Base-by-base conservation (phyloP, 805 yeast species). In the Sungouiella thailandica region DNA sequence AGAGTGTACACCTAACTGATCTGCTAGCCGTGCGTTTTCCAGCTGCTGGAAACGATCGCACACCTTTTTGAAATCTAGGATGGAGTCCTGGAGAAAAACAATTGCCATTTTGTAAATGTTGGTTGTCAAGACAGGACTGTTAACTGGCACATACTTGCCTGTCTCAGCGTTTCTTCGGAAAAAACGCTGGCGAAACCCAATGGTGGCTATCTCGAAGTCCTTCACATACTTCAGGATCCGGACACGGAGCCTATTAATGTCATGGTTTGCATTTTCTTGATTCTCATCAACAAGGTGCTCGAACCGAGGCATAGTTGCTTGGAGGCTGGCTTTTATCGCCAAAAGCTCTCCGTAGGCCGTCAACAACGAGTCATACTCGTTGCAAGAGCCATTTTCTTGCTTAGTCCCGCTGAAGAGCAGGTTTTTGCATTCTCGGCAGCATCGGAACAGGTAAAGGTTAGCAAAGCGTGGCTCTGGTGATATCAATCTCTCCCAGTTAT, bases 11-110 rank as follows among this genome's bases (percentile, higher is more conserved):
- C 25, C 19, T 12, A 32, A 27, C 17, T 41, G 44, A 16, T 26
- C 41, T n/a, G 36, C 34, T 29, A 53, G 44, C 18, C 46, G 44
- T 17, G 43, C 34, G 27, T 52, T 49, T 48, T 60, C 56, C 38
- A 41, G 39, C 33, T 50, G 54, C 38, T 67, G 59, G 32, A 72
- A 54, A 2, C 58, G 52, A 23, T 59, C 62, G 3, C 86, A 87
- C 11, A 83, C 50, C 17, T 70, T 68, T 46, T 84, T 80, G 45
- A 85, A 61, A 4, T 77, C 76, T 7, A 82, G 58, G 59, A 88
- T 69, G 36, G 78, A 74, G 9, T 73, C 76, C 51, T 83, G 94
- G 19, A 89, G 63, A 49, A 76, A 86, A 6, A 65, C 50, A 0
- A 80, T 61, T 2, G 82, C 69, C 17, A 74, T 71, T 19, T 68